These are phyloP conservation scores for Pyrus pyrifolia DNA, from an alignment of 306 rosid genomes.

Conservation along the genomic window DNA sequence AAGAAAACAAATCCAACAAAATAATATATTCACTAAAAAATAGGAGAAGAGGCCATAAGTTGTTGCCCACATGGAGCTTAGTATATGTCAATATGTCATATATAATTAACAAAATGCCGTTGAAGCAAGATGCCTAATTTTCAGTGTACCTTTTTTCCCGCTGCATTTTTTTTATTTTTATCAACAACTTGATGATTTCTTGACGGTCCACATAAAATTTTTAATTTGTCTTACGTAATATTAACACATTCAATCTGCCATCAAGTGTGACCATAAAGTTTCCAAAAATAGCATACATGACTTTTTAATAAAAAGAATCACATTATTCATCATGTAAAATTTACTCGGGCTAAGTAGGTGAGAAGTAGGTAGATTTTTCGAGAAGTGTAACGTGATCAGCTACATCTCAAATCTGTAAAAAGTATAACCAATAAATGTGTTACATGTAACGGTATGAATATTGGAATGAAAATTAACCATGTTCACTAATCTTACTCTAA, in stretches of 20 bases:
- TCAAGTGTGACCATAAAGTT: conserved; percentile 1
- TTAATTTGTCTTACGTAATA: conserved; percentile 24
- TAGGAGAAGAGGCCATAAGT: neutral
- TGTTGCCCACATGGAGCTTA: conserved; percentile 21
- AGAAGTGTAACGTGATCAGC: neutral
- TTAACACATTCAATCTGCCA: conserved; percentile 24
- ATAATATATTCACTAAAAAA: neutral
- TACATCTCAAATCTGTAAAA: neutral
- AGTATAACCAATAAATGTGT: neutral
- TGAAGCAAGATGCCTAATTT: conserved; percentile 35
- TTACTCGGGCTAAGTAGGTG: neutral
- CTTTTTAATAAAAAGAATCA: neutral
- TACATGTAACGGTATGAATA: neutral
- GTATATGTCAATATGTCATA: neutral
- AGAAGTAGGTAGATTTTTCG: neutral
- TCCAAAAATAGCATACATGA: conserved; percentile 9
- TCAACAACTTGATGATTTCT: neutral
- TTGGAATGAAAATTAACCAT: neutral
- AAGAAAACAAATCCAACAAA: neutral
- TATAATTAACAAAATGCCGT: conserved; percentile 35
- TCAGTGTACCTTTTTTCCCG: neutral
- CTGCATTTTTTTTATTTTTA: neutral
- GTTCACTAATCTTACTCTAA: neutral
- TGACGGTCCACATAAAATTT: conserved; percentile 4
- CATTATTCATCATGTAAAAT: neutral